These are phyloP conservation scores for Hortaea werneckii DNA, from an alignment of 2,329 filamentous ascomycete genomes.

Conservation along the genomic window DNA sequence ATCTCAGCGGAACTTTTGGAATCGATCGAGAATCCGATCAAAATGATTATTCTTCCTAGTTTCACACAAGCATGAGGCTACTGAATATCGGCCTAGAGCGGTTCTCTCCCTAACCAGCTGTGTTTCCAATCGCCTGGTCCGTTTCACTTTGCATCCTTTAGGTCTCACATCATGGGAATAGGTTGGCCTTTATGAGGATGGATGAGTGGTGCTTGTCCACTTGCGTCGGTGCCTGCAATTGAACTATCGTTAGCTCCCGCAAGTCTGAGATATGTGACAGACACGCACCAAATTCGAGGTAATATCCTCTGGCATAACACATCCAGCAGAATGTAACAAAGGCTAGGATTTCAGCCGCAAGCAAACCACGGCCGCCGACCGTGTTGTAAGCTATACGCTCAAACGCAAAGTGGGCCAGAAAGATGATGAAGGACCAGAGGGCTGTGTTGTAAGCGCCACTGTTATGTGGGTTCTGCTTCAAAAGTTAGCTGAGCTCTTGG, in stretches of 20 bases:
- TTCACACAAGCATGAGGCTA: too few species aligned
- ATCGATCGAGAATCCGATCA: too few species aligned
- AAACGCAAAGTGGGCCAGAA: not conserved
- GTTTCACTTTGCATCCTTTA: too few species aligned
- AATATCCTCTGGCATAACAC: not conserved
- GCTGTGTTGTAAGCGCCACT: slow-evolving; percentile 1
- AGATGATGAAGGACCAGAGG: slow-evolving; percentile 1
- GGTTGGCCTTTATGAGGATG: not conserved
- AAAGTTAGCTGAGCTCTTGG: not conserved
- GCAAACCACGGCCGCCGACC: slow-evolving; percentile 1
- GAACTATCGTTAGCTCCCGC: not conserved
- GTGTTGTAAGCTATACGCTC: not conserved
- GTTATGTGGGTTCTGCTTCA: not conserved
- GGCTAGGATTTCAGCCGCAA: slow-evolving; percentile 1
- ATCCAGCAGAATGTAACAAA: slow-evolving; percentile 1
- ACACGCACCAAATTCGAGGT: not conserved
- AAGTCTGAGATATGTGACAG: not conserved
- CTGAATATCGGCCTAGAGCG: too few species aligned
- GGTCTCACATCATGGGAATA: not conserved
- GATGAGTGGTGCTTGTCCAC: not conserved
- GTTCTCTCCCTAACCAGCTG: too few species aligned
- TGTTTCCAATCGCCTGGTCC: too few species aligned
- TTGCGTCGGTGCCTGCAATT: not conserved
- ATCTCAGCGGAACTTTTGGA: too few species aligned
- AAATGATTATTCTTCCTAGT: too few species aligned